Evolutionary conservation across 116 monocot species (phyloP).

Genomic region (Thalassia testudinum): DNA sequence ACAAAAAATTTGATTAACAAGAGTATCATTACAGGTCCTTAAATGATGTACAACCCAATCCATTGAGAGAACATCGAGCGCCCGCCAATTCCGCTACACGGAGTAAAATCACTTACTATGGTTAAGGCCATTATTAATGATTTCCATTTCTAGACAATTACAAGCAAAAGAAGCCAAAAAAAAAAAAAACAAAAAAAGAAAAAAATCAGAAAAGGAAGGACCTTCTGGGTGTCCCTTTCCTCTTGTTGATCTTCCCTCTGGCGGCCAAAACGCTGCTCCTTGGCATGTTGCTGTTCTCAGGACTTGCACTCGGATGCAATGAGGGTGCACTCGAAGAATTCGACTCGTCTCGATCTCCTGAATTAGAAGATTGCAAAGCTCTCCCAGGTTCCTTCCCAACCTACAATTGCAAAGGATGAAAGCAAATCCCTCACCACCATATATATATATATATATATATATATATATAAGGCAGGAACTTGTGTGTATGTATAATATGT

Average conservation of each 20-base stretch:
- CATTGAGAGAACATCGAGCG: no score
- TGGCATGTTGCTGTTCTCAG: background rate
- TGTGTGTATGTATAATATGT: no score
- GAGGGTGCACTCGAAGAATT: background rate
- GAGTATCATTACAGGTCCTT: no score
- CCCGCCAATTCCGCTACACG: no score
- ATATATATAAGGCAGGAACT: background rate
- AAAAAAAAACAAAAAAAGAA: background rate
- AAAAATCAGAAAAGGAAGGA: constrained; percentile 6
- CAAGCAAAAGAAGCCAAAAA: background rate
- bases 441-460: no score
- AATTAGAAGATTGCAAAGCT: background rate
- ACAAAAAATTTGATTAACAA: no score
- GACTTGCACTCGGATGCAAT: background rate
- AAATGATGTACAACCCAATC: no score
- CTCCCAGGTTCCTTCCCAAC: background rate
- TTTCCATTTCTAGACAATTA: background rate
- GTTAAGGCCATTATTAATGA: no score
- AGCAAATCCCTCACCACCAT: no score
- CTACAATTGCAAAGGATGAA: no score
- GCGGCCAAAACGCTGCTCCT: background rate
- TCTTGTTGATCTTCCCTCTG: constrained; percentile 1
- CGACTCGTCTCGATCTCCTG: background rate
- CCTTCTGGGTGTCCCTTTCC: constrained; percentile 13
- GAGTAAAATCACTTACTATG: no score